These are phyloP conservation scores for Zizania latifolia DNA, from an alignment of 176 grass and related monocot genomes.

Conservation along the genomic window DNA sequence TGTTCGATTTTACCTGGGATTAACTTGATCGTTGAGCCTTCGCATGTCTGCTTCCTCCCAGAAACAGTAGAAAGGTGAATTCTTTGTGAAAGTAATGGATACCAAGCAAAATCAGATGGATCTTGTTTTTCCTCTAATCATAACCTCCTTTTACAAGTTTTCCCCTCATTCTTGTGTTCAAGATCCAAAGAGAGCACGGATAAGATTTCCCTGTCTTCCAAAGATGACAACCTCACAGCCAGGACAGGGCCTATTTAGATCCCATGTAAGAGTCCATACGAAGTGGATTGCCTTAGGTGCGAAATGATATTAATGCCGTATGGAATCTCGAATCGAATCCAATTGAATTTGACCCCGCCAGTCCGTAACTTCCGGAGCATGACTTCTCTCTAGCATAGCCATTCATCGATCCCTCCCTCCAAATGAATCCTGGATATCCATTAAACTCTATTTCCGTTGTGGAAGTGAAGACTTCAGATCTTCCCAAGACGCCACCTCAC, in stretches of 20 bases:
- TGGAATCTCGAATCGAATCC: constrained; percentile 45
- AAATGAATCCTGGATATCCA: neutral
- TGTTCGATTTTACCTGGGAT: constrained; percentile 1
- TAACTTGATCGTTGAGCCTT: neutral
- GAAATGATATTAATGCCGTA: constrained; percentile 31
- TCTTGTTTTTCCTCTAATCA: constrained; percentile 20
- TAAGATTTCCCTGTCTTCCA: constrained; percentile 49
- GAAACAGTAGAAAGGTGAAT: constrained; percentile 1
- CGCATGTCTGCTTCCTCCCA: neutral
- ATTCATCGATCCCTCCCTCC: neutral
- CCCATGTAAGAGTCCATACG: constrained; percentile 14
- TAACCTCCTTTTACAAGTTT: constrained; percentile 24
- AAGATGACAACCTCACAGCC: constrained; percentile 15
- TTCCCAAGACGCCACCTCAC: neutral
- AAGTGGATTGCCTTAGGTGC: constrained; percentile 10
- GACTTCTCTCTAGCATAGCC: neutral
- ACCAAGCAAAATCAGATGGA: constrained; percentile 33
- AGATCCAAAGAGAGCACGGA: constrained; percentile 36
- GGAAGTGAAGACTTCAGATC: constrained; percentile 10
- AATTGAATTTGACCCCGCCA: constrained; percentile 29
- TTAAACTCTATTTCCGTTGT: neutral
- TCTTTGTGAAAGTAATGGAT: too few relatives aligned
- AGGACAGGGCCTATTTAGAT: constrained; percentile 4
- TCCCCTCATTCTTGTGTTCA: constrained; percentile 2
- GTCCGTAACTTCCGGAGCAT: constrained; percentile 39